Conservation (phyloP, 371 early-diverging fungal species). For the Mortierella sp. region DNA sequence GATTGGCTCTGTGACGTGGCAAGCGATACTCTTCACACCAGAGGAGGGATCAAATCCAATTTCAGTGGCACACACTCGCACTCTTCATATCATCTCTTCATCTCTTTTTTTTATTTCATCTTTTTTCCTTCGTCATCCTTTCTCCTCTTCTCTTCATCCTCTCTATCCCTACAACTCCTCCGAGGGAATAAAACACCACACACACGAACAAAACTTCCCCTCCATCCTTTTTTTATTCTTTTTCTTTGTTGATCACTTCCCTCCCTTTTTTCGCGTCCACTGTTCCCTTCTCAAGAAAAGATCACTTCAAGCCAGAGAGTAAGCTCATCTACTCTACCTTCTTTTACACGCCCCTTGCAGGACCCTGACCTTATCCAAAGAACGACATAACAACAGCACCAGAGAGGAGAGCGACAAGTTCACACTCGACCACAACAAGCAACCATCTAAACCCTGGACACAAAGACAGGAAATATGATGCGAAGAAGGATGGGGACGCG, state of each 20-base stretch:
- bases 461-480: neutral
- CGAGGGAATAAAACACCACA: constrained; percentile 5
- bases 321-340: neutral
- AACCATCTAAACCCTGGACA: neutral
- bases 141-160: constrained; percentile 5
- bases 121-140: constrained; percentile 11
- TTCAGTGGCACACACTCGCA: neutral
- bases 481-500: neutral
- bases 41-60: neutral
- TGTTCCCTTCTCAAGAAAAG: neutral
- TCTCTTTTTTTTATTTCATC: constrained; percentile 15
- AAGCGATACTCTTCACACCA: too few species aligned
- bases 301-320: constrained; percentile 1
- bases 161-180: constrained; percentile 3
- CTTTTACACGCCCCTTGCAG: neutral
- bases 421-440: neutral
- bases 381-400: neutral
- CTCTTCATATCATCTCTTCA: neutral
- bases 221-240: neutral
- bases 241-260: neutral
- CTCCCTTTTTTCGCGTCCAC: neutral
- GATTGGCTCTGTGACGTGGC: constrained; percentile 50
- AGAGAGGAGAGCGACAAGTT: neutral
- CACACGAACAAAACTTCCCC: neutral
- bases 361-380: neutral